Base-by-base conservation (phyloP, 371 early-diverging fungal genomes). In the Saksenaea vasiformis region DNA sequence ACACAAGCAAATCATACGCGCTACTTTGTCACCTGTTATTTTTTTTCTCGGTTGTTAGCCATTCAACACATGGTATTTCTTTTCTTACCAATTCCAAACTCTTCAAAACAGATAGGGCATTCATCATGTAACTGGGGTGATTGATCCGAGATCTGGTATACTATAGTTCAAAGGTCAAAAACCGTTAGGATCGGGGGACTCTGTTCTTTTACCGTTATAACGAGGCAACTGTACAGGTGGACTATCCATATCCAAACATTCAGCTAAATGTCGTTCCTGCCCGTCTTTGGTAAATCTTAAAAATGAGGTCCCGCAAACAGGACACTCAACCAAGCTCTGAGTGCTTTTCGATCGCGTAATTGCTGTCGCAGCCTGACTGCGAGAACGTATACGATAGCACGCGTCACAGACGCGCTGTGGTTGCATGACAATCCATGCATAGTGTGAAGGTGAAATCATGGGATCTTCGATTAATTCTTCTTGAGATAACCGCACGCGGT, bases 21-120 rank as follows among this genome's bases (percentile, higher is more conserved):
- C 93, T 28, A 93, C 80, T 17, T 85, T 80, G 53, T 90, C 84
- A 36, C 87, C 88, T 81, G 47, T 39, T 17, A 27, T 10, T 2
- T 17, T 54, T n/a, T n/a, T n/a, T n/a, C n/a, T n/a, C n/a, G 22
- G n/a, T 19, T 26, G 43, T 41, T 41, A 35, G 37, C 8, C 3
- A 27, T 64, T 2, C 19, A 28, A 54, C 53, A 67, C 44, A 53
- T n/a, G 43, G 22, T 13, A 60, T 44, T 28, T 31, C n/a, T 24
- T 10, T 63, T 53, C 60, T 36, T 71, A 87, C 90, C 88, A 68
- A 79, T 64, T 59, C 74, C 82, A 81, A 92, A 94, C 70, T 95
- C 95, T 56, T 94, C 93, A 79, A 95, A 91, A 79, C 95, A 95
- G 57, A 95, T 95, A 1, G 91, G 85, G 66, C 95, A 95, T 71